Percentiles rank a stretch among this genome's conserved stretches.
These are phyloP conservation scores for Rubia tinctorum DNA, from an alignment of 305 asterid genomes.

Conservation along the genomic window DNA sequence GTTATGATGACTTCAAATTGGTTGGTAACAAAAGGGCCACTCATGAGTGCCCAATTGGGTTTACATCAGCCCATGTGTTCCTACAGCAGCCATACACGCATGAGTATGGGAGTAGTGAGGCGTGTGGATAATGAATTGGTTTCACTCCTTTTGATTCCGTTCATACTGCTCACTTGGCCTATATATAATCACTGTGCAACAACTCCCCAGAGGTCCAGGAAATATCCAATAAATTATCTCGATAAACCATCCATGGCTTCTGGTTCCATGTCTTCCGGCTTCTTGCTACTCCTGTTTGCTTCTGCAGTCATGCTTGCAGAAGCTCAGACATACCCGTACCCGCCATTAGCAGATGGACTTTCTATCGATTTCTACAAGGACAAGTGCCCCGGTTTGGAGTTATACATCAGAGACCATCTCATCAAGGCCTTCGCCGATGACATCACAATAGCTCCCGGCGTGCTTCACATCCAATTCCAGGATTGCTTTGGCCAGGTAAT, in stretches of 20 bases:
- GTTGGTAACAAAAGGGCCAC: constrained; percentile 5
- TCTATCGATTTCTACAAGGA: constrained; percentile 21
- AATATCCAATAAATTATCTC: neutral
- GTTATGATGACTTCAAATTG: neutral
- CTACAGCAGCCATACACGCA: neutral
- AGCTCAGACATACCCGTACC: constrained; percentile 18
- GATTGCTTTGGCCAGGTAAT: constrained; percentile 34
- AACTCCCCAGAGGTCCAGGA: neutral
- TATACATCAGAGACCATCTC: constrained; percentile 26
- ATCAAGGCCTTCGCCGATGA: constrained; percentile 19
- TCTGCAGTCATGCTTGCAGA: constrained; percentile 4
- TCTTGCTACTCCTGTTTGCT: constrained; percentile 2
- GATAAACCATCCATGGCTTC: constrained; percentile 16
- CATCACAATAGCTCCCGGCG: constrained; percentile 33
- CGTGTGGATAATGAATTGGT: neutral
- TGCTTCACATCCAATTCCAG: constrained; percentile 36
- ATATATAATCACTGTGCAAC: neutral
- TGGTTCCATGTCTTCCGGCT: neutral
- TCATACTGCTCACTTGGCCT: neutral
- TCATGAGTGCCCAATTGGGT: neutral
- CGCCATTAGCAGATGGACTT: constrained; percentile 28
- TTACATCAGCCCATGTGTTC: neutral
- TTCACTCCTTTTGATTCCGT: neutral
- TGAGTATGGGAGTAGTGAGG: neutral
- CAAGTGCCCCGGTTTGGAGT: constrained; percentile 26